Conservation (phyloP, 331 rosid species). For the Spiraea crenata region DNA sequence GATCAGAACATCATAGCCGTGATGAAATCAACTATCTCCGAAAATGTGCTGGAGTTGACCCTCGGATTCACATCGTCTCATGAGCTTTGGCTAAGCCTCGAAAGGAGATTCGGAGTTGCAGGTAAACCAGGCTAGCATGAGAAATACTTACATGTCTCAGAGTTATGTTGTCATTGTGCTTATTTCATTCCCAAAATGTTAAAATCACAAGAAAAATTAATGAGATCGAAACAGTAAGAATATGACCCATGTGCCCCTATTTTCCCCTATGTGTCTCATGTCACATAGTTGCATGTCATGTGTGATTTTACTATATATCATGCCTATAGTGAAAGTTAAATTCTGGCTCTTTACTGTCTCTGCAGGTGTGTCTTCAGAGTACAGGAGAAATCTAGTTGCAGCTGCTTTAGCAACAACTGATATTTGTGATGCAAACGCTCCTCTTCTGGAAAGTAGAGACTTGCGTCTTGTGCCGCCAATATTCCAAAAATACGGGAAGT, state of each 20-base stretch:
- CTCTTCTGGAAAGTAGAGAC: slow-evolving; percentile 43
- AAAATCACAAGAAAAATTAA: too few species aligned
- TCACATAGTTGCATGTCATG: too few species aligned
- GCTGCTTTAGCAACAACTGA: slow-evolving; percentile 52
- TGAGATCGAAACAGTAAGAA: too few species aligned
- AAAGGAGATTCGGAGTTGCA: neutral
- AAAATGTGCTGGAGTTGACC: neutral
- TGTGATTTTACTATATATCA: too few species aligned
- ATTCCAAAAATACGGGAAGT: slow-evolving; percentile 25
- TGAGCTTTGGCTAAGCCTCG: neutral
- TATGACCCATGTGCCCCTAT: too few species aligned
- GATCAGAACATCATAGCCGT: neutral
- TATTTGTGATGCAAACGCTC: slow-evolving; percentile 48
- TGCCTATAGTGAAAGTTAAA: too few species aligned
- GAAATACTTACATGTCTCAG: too few species aligned
- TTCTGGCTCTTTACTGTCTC: too few species aligned
- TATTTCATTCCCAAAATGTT: too few species aligned
- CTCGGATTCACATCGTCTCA: neutral
- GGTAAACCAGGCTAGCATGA: too few species aligned
- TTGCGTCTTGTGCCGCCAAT: slow-evolving; percentile 20
- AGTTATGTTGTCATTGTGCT: too few species aligned
- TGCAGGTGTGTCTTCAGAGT: neutral
- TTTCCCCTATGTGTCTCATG: too few species aligned
- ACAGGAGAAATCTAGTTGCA: slow-evolving; percentile 27
- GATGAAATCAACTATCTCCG: neutral